Conservation (phyloP, 345 rosid genomes). For the Angophora floribunda region DNA sequence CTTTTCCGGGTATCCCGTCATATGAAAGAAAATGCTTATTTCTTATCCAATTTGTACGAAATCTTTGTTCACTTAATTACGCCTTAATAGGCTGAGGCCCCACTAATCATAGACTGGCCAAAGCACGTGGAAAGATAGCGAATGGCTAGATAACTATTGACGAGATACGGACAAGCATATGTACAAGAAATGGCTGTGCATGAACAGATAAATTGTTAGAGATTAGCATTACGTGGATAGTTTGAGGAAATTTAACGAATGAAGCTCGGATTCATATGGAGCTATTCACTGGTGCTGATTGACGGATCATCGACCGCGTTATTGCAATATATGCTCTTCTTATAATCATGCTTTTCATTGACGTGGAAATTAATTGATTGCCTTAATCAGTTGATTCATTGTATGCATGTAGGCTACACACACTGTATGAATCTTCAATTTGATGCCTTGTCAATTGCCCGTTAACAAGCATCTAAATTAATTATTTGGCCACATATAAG, state of each 20-base stretch:
- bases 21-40: not conserved
- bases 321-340: not conserved
- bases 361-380: not conserved
- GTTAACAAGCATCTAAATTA: not conserved
- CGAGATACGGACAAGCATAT: not conserved
- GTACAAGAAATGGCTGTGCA: not conserved
- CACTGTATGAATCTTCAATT: not conserved
- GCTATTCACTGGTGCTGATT: not conserved
- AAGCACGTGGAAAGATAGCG: not conserved
- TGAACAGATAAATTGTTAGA: not conserved
- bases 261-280: not conserved
- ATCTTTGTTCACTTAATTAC: not conserved
- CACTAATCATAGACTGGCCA: not conserved
- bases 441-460: not conserved
- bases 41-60: not conserved
- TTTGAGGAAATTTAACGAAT: not conserved
- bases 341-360: not conserved
- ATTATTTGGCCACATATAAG: not conserved
- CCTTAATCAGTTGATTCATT: not conserved
- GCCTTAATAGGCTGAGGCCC: not conserved
- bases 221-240: not conserved
- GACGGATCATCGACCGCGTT: not conserved
- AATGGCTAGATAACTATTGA: not conserved
- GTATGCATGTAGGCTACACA: not conserved
- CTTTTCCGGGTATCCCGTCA: not conserved